Base-by-base conservation (phyloP, 2,329 filamentous ascomycete species). In the Diplodia scrobiculata region DNA sequence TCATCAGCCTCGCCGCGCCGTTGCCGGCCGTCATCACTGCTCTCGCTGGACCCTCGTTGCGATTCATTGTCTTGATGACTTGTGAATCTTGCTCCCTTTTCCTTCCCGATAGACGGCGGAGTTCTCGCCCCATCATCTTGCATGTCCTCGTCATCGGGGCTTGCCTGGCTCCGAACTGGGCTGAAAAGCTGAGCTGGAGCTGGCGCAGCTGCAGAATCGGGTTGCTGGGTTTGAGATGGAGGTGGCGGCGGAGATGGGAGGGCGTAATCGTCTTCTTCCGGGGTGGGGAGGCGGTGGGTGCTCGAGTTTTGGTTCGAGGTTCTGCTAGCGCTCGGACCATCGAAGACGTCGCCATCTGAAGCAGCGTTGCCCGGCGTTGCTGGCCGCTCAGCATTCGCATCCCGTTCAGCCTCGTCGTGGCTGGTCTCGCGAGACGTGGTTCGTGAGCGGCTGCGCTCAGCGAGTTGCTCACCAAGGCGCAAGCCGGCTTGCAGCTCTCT, bases 391-490 rank as follows among this genome's bases (percentile, higher is more conserved):
- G 68, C 47, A 52, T 41, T 59, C 5, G 38, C 21, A 34, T 62
- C n/a, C 21, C 19, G 45, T 17, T n/a, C 36, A 13, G 65, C 52
- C 67, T 48, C 38, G 1, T 48, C 38, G 3, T 14, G 25, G 11
- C 14, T 41, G 38, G 13, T 45, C n/a, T 65, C 66, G 32, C 48
- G 36, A 14, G 50, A 48, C 1, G 47, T 47, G 10, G 41, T 29
- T 13, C 69, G 67, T 34, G 69, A 67, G 29, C 73, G 68, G 13
- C 58, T 67, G 36, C 73, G 70, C 63, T 66, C 50, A 25, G 76
- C 76, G 55, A 80, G 70, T 54, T 76, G 75, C 65, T 79, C 74
- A 29, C 78, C 78, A 36, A 78, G 72, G 45, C 75, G 73, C 36
- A 79, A 70, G 36, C 76, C 75, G 59, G 76, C 74, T 50, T 75